These are phyloP conservation scores for Syzygium malaccense DNA, from an alignment of 441 rosid genomes.

Conservation along the genomic window DNA sequence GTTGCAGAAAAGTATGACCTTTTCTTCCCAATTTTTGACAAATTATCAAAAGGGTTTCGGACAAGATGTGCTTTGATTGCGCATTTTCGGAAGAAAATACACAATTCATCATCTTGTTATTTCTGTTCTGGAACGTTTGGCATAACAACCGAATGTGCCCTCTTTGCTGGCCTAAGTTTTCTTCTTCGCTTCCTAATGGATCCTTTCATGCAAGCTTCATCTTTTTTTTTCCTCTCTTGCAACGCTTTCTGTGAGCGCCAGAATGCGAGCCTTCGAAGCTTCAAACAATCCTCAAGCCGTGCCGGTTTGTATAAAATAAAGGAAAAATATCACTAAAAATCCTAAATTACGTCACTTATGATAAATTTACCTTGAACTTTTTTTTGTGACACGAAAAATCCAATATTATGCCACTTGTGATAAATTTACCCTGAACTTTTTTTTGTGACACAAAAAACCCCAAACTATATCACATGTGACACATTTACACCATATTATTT, in stretches of 20 bases:
- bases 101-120: not conserved
- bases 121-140: not conserved
- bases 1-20: not conserved
- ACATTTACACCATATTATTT: too few species aligned
- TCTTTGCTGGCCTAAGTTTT: not conserved
- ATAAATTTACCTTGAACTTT: too few species aligned
- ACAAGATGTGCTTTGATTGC: not conserved
- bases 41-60: not conserved
- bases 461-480: too few species aligned
- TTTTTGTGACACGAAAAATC: too few species aligned
- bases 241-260: not conserved
- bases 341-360: too few species aligned
- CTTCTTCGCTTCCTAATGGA: not conserved
- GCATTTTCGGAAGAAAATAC: not conserved
- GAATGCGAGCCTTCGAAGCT: not conserved
- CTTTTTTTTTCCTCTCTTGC: not conserved
- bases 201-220: not conserved
- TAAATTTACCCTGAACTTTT: too few species aligned
- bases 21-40: not conserved
- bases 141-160: not conserved
- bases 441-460: too few species aligned
- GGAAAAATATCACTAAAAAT: too few species aligned
- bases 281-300: not conserved
- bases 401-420: too few species aligned
- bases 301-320: not conserved